Evolutionary conservation across 345 rosid species (phyloP), one percentile per base, ranked within the genome.

Genomic region (Trapa incisa): DNA sequence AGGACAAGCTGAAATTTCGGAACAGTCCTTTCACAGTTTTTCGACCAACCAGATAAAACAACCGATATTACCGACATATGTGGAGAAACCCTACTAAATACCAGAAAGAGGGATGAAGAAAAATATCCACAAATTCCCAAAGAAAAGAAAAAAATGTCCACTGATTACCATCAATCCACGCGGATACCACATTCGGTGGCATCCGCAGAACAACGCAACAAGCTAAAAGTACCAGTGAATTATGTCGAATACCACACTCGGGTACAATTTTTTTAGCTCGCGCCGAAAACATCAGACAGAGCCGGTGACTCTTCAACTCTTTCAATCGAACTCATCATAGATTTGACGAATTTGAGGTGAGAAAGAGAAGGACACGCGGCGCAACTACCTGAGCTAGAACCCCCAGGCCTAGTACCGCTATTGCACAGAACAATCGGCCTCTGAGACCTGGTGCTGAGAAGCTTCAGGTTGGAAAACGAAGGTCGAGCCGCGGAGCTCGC

Each of bases 341-440:
- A 16, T 12, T 2, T 22, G 42, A 11, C 1, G 52, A 38, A 37
- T 53, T 52, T 7, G 36, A 47, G 32, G 42, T 6, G 38, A 50
- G 33, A 22, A 53, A 15, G 6, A 41, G 6, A 50, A 14, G 0
- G 11, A 0, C 3, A 35, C 4, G 47, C 3, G 43, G 58, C 47
- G 29, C 37, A 65, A 53, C 63, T 35, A 86, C 84, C 83, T 65
- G 83, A 72, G 75, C 71, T 67, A 45, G 79, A 66, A 53, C 73
- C 69, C 38, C 80, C 73, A 6, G 81, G 74, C 36, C 68, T 5
- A 13, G 74, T 65, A 76, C 75, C 76, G 76, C 78, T 72, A 66
- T 67, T 74, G 64, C 82, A 77, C 32, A 22, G 75, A 37, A 80
- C 53, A 35, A 14, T 33, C 54, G 66, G 68, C 70, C 79, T 71